Percentiles rank a stretch among this genome's conserved stretches.
These are phyloP conservation scores for Exophiala viscosa DNA, from an alignment of 2,329 filamentous ascomycete species.

Conservation along the genomic window DNA sequence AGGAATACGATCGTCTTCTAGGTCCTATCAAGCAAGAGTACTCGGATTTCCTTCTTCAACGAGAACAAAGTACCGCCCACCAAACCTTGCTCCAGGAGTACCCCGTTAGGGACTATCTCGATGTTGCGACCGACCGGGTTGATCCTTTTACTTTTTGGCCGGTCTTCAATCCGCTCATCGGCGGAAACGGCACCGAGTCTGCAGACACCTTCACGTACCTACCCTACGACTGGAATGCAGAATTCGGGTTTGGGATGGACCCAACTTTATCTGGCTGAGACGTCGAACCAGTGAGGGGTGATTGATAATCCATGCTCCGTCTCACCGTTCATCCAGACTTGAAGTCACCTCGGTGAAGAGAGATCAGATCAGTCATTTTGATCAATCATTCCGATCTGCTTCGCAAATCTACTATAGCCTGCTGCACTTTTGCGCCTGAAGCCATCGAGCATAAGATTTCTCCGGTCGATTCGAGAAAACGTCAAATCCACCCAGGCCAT, in stretches of 20 bases:
- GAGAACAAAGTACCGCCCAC: neutral
- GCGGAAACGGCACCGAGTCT: neutral
- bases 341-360: no score
- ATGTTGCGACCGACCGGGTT: neutral
- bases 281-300: no score
- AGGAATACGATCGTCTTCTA: constrained; percentile 11
- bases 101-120: neutral
- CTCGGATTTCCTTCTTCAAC: constrained; percentile 4
- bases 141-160: constrained; percentile 3
- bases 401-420: no score
- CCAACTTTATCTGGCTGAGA: no score
- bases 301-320: no score
- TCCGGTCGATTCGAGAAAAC: no score
- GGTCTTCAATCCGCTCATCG: constrained; percentile 1
- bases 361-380: no score
- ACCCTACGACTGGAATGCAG: constrained; percentile 10
- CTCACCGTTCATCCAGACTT: no score
- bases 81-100: neutral
- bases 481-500: no score
- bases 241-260: constrained; percentile 7
- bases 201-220: constrained; percentile 2
- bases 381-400: no score
- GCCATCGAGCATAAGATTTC: no score
- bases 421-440: no score
- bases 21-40: constrained; percentile 4